Evolutionary conservation across 2,329 filamentous ascomycete species (phyloP).

Genomic region (Aspergillus sp.): DNA sequence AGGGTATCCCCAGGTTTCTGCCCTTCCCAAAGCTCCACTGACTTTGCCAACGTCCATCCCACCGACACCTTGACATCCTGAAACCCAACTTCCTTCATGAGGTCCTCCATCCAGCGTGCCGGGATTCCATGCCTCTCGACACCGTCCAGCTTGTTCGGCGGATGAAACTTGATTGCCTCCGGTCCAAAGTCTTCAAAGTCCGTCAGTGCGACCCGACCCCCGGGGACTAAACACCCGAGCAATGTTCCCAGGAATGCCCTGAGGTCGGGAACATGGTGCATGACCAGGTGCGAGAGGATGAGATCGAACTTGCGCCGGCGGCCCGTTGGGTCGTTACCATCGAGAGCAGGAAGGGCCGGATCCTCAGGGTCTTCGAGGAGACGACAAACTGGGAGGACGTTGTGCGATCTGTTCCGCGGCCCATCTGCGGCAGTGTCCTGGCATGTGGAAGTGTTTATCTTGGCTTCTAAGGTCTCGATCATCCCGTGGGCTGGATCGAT

Average conservation of each 20-base stretch:
- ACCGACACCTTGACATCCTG: slow-evolving; percentile 48
- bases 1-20: slow-evolving; percentile 33
- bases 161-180: slow-evolving; percentile 54
- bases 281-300: slow-evolving; percentile 53
- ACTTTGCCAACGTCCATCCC: slow-evolving; percentile 53
- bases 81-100: slow-evolving; percentile 52
- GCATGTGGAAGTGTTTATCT: slow-evolving; percentile 11
- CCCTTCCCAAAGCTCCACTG: slow-evolving; percentile 50
- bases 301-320: slow-evolving; percentile 50
- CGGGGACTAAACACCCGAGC: slow-evolving; percentile 47
- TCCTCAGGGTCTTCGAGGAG: slow-evolving; percentile 54
- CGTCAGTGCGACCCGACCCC: slow-evolving; percentile 53
- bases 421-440: slow-evolving; percentile 2
- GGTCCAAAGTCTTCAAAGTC: slow-evolving; percentile 60
- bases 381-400: slow-evolving; percentile 49
- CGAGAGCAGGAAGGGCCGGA: slow-evolving; percentile 37
- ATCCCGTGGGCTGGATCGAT: slow-evolving; percentile 57
- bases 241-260: slow-evolving; percentile 46
- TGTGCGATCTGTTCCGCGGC: slow-evolving; percentile 41
- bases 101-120: slow-evolving; percentile 38
- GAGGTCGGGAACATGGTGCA: slow-evolving; percentile 56
- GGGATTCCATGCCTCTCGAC: slow-evolving; percentile 57
- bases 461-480: slow-evolving; percentile 49
- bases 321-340: slow-evolving; percentile 27
- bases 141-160: slow-evolving; percentile 51